A percentile compares a stretch with the other conserved stretches of the same genome.
phyloP scores from a whole-genome alignment of 2,329 filamentous ascomycete genomes.

The Arthrobotrys sphaeroides region DNA sequence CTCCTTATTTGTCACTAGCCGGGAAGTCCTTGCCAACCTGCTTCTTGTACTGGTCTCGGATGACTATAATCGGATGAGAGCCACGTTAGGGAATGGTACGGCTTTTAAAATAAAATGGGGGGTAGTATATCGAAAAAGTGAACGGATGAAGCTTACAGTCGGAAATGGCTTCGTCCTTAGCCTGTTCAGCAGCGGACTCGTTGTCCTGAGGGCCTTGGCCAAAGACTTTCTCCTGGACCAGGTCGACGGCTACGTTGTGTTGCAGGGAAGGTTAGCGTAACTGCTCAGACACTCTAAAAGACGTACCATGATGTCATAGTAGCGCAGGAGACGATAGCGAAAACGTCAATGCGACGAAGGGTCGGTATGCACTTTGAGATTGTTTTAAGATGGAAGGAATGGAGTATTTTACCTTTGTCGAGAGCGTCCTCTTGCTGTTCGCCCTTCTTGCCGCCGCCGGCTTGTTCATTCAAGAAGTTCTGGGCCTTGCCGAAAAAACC shows the following conservation, averaged over 20 bases:
- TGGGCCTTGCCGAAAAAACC: constrained; percentile 60
- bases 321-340: not conserved
- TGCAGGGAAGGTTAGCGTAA: constrained; percentile 21
- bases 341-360: not conserved
- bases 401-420: constrained; percentile 73
- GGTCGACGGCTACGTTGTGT: constrained; percentile 72
- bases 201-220: constrained; percentile 76
- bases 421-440: constrained; percentile 86
- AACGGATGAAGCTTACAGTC: constrained; percentile 67
- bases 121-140: not conserved
- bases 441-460: constrained; percentile 76
- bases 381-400: not conserved
- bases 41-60: constrained; percentile 76
- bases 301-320: constrained; percentile 6
- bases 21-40: constrained; percentile 75
- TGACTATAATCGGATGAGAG: constrained; percentile 60
- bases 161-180: constrained; percentile 81
- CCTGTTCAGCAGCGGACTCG: constrained; percentile 78
- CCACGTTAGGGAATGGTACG: not conserved
- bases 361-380: not conserved
- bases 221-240: constrained; percentile 78
- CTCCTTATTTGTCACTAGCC: constrained; percentile 72
- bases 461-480: constrained; percentile 69
- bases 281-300: not conserved
- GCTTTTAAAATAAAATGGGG: not conserved